phyloP scores from a whole-genome alignment of 2,329 filamentous ascomycete species.

The Huntiella bhutanensis region DNA sequence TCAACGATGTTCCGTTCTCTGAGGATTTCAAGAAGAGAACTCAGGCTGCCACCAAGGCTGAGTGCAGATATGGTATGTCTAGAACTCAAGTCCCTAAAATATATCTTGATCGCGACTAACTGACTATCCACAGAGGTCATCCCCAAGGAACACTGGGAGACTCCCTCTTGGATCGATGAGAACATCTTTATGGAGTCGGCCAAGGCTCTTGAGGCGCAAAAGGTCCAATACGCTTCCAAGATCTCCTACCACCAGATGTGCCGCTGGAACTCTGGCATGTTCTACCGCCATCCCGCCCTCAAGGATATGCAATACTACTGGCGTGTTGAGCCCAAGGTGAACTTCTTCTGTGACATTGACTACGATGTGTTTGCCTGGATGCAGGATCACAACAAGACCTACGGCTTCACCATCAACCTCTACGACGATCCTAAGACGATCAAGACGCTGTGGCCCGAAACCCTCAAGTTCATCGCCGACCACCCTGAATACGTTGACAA shows the following conservation, averaged over 20 bases:
- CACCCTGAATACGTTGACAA: constrained; percentile 64
- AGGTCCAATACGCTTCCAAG: constrained; percentile 79
- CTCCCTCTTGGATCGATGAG: constrained; percentile 79
- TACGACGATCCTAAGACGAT: constrained; percentile 84
- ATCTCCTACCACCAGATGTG: constrained; percentile 98
- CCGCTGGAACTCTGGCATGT: constrained; percentile 94
- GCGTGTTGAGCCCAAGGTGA: constrained; percentile 95
- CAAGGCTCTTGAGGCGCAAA: constrained; percentile 60
- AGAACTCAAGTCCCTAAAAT: not conserved
- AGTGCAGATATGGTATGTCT: constrained; percentile 58
- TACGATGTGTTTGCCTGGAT: constrained; percentile 98
- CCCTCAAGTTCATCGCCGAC: constrained; percentile 69
- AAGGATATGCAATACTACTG: constrained; percentile 79
- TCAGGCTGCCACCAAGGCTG: constrained; percentile 64
- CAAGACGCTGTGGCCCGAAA: constrained; percentile 86
- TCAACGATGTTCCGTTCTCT: constrained; percentile 87
- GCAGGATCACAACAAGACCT: constrained; percentile 96
- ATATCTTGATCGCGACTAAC: not conserved
- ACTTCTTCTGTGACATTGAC: constrained; percentile 97
- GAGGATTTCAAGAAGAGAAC: constrained; percentile 83
- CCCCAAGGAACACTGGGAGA: constrained; percentile 86
- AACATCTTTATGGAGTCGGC: constrained; percentile 74
- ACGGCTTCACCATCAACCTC: constrained; percentile 94
- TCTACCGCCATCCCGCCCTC: constrained; percentile 89
- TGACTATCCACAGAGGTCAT: constrained; percentile 45